Evolutionary conservation across 2,329 filamentous ascomycete species (phyloP).

Genomic region (Claviceps africana): DNA sequence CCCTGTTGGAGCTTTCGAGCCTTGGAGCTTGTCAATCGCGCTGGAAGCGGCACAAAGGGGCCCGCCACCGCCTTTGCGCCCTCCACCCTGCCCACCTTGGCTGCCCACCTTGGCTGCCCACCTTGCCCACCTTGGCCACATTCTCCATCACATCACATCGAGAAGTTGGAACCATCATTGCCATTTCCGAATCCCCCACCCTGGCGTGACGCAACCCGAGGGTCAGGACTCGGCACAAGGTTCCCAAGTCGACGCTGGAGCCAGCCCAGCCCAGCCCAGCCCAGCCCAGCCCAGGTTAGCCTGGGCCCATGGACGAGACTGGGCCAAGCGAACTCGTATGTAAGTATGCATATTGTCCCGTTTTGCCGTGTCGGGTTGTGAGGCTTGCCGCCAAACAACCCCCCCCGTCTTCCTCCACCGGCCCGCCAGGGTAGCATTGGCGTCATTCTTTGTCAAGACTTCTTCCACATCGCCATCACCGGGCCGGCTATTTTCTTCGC

Average conservation of each 20-base stretch:
- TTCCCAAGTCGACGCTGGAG: neutral
- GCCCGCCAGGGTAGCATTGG: neutral
- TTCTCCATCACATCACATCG: neutral
- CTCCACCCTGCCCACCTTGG: neutral
- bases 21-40: neutral
- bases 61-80: neutral
- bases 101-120: neutral
- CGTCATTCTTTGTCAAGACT: neutral
- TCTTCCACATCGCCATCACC: neutral
- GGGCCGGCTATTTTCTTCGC: neutral
- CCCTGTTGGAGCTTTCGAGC: neutral
- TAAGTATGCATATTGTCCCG: conserved; percentile 1
- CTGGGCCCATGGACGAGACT: neutral
- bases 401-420: neutral
- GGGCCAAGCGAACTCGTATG: conserved; percentile 2
- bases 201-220: conserved; percentile 2
- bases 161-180: neutral
- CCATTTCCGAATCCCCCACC: neutral
- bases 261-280: neutral
- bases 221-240: conserved; percentile 1
- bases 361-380: conserved; percentile 2
- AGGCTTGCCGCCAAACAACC: neutral
- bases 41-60: neutral
- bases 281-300: neutral
- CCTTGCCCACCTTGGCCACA: neutral